A percentile compares a stretch with the other conserved stretches of the same genome.
These are phyloP conservation scores for Physaria fendleri DNA, from an alignment of 345 rosid genomes.

Conservation along the genomic window DNA sequence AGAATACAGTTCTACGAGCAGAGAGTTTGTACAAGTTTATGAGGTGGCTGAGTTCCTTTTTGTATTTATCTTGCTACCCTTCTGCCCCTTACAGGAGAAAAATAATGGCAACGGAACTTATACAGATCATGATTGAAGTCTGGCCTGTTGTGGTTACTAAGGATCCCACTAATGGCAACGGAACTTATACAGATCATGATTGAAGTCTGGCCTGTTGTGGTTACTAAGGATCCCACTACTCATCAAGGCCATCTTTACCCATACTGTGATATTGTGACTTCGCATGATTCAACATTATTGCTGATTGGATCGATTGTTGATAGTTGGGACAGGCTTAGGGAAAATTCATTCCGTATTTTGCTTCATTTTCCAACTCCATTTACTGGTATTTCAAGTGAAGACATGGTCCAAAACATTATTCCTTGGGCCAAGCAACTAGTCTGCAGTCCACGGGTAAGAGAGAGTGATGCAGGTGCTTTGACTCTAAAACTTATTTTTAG, in stretches of 20 bases:
- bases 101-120: constrained; percentile 92
- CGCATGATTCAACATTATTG: constrained; percentile 67
- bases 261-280: constrained; percentile 55
- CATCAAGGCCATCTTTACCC: constrained; percentile 53
- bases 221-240: constrained; percentile 39
- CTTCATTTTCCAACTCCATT: constrained; percentile 85
- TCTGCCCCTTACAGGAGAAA: constrained; percentile 95
- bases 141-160: constrained; percentile 63
- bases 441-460: constrained; percentile 95
- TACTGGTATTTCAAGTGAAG: constrained; percentile 74
- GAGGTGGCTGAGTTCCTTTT: constrained; percentile 84
- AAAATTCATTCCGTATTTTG: constrained; percentile 81
- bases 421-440: constrained; percentile 82
- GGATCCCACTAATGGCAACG: constrained; percentile 86
- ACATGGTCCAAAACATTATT: constrained; percentile 58
- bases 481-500: constrained; percentile 75
- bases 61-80: constrained; percentile 85
- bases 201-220: constrained; percentile 68
- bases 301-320: constrained; percentile 87
- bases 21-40: constrained; percentile 69
- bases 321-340: constrained; percentile 96
- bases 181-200: constrained; percentile 80
- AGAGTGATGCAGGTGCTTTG: constrained; percentile 95
- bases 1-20: constrained; percentile 43
- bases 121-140: constrained; percentile 67